These are phyloP conservation scores for Amanita pallidorosea DNA, from an alignment of 768 basidiomycete species.

Conservation along the genomic window DNA sequence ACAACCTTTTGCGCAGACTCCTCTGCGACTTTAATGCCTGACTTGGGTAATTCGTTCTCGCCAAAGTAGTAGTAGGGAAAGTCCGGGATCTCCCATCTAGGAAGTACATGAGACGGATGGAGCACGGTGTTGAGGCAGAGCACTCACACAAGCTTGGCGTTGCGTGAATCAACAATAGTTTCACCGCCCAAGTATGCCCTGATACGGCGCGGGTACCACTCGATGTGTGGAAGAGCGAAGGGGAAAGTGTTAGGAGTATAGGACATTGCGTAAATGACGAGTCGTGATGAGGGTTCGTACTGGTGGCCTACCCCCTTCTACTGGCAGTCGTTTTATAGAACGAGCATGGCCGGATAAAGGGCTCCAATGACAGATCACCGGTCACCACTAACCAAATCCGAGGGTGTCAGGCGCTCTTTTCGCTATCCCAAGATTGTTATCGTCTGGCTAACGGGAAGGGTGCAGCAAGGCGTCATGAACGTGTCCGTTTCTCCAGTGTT, in stretches of 20 bases:
- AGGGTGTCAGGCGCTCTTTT: too few species aligned
- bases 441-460: too few species aligned
- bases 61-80: slow-evolving; percentile 51
- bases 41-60: slow-evolving; percentile 29
- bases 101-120: not conserved
- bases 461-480: too few species aligned
- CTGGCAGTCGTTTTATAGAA: too few species aligned
- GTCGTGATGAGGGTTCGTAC: too few species aligned
- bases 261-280: too few species aligned
- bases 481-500: too few species aligned
- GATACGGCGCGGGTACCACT: slow-evolving; percentile 38
- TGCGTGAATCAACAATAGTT: slow-evolving; percentile 43
- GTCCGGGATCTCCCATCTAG: slow-evolving; percentile 40
- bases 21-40: slow-evolving; percentile 25
- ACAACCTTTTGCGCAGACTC: slow-evolving; percentile 18
- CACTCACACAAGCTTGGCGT: slow-evolving; percentile 49
- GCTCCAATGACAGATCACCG: too few species aligned
- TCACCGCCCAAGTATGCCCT: slow-evolving; percentile 41
- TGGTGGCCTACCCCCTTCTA: too few species aligned
- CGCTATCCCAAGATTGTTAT: too few species aligned
- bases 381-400: too few species aligned
- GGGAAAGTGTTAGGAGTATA: slow-evolving; percentile 9
- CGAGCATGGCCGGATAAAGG: too few species aligned
- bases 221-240: slow-evolving; percentile 34
- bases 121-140: not conserved